phyloP scores from a whole-genome alignment of 2,329 filamentous ascomycete species.

The Lecanicillium sp. region DNA sequence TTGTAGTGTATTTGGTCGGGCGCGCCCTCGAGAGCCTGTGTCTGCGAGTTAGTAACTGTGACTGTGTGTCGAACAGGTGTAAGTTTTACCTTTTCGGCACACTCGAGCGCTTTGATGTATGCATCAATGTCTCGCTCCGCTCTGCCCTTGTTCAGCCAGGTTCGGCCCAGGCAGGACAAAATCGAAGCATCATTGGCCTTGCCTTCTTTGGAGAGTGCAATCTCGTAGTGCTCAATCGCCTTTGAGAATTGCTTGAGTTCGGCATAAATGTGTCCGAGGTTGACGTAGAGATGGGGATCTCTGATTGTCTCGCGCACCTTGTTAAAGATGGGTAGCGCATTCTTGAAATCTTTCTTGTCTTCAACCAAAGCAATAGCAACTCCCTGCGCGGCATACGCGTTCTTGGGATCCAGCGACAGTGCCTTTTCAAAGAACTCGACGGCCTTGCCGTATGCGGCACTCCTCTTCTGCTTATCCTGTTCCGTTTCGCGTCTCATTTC shows the following conservation, averaged over 20 bases:
- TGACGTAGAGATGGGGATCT: slow-evolving; percentile 82
- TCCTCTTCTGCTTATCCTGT: slow-evolving; percentile 82
- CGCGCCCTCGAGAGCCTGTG: slow-evolving; percentile 63
- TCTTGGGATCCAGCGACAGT: slow-evolving; percentile 86
- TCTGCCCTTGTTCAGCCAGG: slow-evolving; percentile 76
- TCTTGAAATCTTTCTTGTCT: slow-evolving; percentile 82
- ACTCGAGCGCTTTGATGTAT: slow-evolving; percentile 50
- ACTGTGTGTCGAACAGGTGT: background rate
- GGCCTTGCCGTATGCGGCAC: slow-evolving; percentile 78
- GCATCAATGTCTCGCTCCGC: slow-evolving; percentile 49
- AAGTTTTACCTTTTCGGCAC: slow-evolving; percentile 51
- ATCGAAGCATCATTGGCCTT: slow-evolving; percentile 68
- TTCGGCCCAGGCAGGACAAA: slow-evolving; percentile 77
- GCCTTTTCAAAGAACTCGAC: slow-evolving; percentile 99
- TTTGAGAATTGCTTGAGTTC: slow-evolving; percentile 86
- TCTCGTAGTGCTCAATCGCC: slow-evolving; percentile 92
- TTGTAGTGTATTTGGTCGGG: slow-evolving; percentile 85
- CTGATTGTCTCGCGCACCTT: slow-evolving; percentile 86
- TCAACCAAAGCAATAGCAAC: slow-evolving; percentile 91
- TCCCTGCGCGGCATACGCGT: slow-evolving; percentile 93
- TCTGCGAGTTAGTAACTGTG: slow-evolving; percentile 10
- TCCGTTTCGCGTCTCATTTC: slow-evolving; percentile 93
- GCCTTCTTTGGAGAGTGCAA: slow-evolving; percentile 70
- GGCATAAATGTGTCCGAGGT: slow-evolving; percentile 86
- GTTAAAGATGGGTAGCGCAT: slow-evolving; percentile 78